Percentiles rank a stretch among this genome's conserved stretches.
phyloP scores from a whole-genome alignment of 1,139 yeast genomes.

The Candida dubliniensis region DNA sequence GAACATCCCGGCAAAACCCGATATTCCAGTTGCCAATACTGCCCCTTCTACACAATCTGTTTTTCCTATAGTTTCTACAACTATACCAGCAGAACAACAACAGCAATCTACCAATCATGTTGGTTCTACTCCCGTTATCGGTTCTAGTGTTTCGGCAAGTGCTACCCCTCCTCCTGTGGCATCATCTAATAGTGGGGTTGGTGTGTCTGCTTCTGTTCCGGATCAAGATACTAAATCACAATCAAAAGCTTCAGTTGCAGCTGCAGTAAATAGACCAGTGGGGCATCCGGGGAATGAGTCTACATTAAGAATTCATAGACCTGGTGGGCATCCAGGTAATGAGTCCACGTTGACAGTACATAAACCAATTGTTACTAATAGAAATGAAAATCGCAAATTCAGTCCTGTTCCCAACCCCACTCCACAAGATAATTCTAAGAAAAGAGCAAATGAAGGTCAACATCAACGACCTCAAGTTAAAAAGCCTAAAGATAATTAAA shows the following conservation, averaged over 20 bases:
- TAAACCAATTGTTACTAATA: conserved; percentile 22
- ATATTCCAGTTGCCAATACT: conserved; percentile 3
- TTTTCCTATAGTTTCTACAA: neutral
- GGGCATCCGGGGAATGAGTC: conserved; percentile 22
- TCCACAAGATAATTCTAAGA: conserved; percentile 4
- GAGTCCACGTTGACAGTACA: conserved; percentile 36
- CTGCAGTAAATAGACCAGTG: conserved; percentile 5
- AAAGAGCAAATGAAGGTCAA: conserved; percentile 16
- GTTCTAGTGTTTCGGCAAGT: conserved; percentile 1
- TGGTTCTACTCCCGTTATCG: neutral
- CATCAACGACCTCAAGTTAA: conserved; percentile 19
- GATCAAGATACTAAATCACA: neutral
- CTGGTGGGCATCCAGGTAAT: conserved; percentile 17
- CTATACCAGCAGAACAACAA: neutral
- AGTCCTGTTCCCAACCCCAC: conserved; percentile 9
- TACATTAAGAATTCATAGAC: conserved; percentile 33
- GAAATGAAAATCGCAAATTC: conserved; percentile 13
- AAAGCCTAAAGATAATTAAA: conserved; percentile 14
- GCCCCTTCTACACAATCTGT: conserved; percentile 4
- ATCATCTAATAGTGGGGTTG: too few relatives aligned
- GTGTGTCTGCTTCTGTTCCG: conserved; percentile 4
- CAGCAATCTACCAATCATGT: too few relatives aligned
- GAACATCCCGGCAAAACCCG: conserved; percentile 2
- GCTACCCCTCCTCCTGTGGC: conserved; percentile 1
- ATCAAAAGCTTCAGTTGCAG: conserved; percentile 4